Evolutionary conservation across 148 eudicot species (phyloP).

Genomic region (Chenopodium suecicum): DNA sequence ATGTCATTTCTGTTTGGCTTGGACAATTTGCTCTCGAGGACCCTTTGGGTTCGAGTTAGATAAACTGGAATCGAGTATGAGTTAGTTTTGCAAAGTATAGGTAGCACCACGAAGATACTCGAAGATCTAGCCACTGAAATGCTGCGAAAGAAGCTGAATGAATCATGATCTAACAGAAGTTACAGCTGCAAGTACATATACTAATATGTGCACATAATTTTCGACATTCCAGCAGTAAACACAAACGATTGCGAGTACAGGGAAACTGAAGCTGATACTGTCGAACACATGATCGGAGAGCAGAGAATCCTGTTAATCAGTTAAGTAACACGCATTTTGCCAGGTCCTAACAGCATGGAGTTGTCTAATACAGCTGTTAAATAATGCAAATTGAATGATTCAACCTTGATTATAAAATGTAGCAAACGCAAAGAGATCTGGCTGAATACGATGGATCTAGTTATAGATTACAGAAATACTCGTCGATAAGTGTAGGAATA

Average conservation of each 20-base stretch:
- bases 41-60: neutral
- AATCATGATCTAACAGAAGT: neutral
- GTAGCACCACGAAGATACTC: neutral
- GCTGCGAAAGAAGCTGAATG: neutral
- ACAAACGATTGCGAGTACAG: constrained; percentile 9
- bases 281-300: constrained; percentile 23
- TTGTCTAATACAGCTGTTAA: constrained; percentile 33
- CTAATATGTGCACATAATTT: neutral
- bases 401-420: constrained; percentile 9
- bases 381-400: constrained; percentile 24
- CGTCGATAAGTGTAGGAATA: constrained; percentile 5
- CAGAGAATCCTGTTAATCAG: constrained; percentile 18
- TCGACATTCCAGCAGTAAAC: constrained; percentile 12
- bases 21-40: too few relatives aligned
- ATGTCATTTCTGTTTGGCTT: too few relatives aligned
- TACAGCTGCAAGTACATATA: constrained; percentile 16
- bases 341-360: constrained; percentile 34
- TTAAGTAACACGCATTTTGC: constrained; percentile 22
- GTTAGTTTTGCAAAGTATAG: neutral
- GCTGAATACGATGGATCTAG: constrained; percentile 27
- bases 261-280: constrained; percentile 15
- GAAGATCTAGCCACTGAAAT: neutral
- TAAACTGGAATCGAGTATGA: neutral
- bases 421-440: constrained; percentile 20
- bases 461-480: constrained; percentile 20